A percentile compares a stretch with the other conserved stretches of the same genome.
These are phyloP conservation scores for Podaxis mareebaensis DNA, from an alignment of 768 basidiomycete species.

Conservation along the genomic window DNA sequence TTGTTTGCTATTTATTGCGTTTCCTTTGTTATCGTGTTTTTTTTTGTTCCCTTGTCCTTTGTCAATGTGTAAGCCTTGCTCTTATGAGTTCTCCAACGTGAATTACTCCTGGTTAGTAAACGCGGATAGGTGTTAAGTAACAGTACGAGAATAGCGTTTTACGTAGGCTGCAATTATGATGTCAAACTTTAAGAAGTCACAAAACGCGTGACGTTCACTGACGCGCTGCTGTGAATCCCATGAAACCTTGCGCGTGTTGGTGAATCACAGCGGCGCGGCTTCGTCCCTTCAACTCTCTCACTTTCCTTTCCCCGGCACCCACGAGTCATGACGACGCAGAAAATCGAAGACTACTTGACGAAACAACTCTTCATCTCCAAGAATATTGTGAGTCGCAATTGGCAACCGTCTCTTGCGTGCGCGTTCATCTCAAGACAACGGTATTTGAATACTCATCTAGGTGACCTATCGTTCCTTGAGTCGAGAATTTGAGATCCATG, in stretches of 20 bases:
- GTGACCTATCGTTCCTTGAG: conserved; percentile 82
- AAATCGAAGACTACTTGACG: conserved; percentile 47
- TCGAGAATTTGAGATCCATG: conserved; percentile 67
- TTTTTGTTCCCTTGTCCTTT: conserved; percentile 3
- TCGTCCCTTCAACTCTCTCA: neutral
- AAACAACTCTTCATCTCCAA: conserved; percentile 53
- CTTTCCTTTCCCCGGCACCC: too few species aligned
- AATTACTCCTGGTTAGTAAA: too few species aligned
- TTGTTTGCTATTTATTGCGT: conserved; percentile 1
- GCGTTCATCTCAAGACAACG: neutral
- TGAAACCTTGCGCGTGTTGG: conserved; percentile 1
- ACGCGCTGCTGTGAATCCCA: conserved; percentile 14
- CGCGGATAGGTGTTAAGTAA: too few species aligned
- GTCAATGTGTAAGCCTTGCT: neutral
- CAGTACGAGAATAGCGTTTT: neutral
- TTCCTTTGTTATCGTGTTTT: neutral
- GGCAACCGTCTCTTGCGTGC: neutral
- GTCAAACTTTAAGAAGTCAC: conserved; percentile 22
- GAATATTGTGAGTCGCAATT: conserved; percentile 37
- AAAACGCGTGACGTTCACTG: conserved; percentile 20
- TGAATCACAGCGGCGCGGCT: neutral
- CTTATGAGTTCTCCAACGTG: too few species aligned
- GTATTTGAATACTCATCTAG: conserved; percentile 32
- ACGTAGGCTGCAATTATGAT: conserved; percentile 6
- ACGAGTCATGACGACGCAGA: conserved; percentile 40